These are phyloP conservation scores for Chlamydomonas sp. DNA, from an alignment of 139 green algal genomes.

Conservation along the genomic window DNA sequence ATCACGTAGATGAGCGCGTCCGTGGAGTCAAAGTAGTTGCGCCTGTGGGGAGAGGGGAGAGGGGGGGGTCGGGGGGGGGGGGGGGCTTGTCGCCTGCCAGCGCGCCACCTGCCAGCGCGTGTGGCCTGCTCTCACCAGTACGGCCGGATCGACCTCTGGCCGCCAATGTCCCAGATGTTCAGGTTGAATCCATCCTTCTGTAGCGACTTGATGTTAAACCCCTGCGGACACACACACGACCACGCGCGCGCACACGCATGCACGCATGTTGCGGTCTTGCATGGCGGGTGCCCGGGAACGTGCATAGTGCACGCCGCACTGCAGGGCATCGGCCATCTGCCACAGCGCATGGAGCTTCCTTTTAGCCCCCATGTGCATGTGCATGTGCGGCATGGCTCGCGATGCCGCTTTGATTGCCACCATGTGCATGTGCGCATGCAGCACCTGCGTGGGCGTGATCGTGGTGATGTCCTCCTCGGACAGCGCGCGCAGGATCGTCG, in stretches of 20 bases:
- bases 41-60: conserved; percentile 26
- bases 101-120: too few species aligned
- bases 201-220: conserved; percentile 83
- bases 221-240: conserved; percentile 44
- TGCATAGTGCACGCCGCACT: too few species aligned
- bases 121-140: conserved; percentile 72
- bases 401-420: neutral
- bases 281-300: too few species aligned
- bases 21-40: conserved; percentile 80
- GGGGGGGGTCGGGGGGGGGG: neutral
- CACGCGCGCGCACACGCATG: too few species aligned
- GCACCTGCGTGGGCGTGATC: conserved; percentile 67
- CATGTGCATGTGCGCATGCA: neutral
- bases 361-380: too few species aligned
- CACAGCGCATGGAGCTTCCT: too few species aligned
- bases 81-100: too few species aligned
- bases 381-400: neutral
- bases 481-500: conserved; percentile 72
- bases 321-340: too few species aligned
- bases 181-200: conserved; percentile 74
- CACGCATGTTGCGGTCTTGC: too few species aligned
- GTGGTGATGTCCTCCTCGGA: conserved; percentile 71
- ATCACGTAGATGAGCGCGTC: conserved; percentile 76
- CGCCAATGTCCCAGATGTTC: conserved; percentile 81
- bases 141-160: conserved; percentile 70